Evolutionary conservation across 108 stramenopile genomes (phyloP), one percentile per base, ranked within the genome.

Genomic region (Cyclotella distinguenda): DNA sequence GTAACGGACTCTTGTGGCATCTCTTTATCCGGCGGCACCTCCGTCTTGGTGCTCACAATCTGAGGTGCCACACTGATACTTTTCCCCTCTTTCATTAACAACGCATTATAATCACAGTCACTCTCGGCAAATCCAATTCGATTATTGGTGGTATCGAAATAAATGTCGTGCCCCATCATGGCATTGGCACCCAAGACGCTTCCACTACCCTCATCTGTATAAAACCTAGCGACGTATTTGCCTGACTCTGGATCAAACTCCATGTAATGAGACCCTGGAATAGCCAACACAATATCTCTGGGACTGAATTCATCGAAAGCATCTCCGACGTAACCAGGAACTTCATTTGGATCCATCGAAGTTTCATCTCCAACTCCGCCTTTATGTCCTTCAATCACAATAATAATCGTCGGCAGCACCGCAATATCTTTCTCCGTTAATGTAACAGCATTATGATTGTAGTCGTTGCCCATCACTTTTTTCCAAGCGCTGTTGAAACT

Each of bases 81-180:
- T 42, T 22, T 36, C 32, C 64, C 72, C 64, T 74, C 72, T 4
- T 44, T 30, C 59, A 46, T 11, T 26, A 72, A 57, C 56, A 77
- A 51, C n/a, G 35, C 45, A 27, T 63, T 58, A 67, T 91, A 95
- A 62, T 93, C 87, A 72, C 95, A 95, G 43, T 83, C 48, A 54
- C 84, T 84, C 67, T 89, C 91, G 10, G 96, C 93, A 78, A 94
- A 97, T 45, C 98, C 98, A 22, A 98, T 67, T 7, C 84, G 67
- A 11, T 68, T 55, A 48, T 82, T 81, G 9, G 86, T 90, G 13
- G 67, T 43, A 68, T 98, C 95, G 51, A 98, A 96, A 49, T 88
- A 74, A 13, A 96, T 86, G 79, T 97, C 89, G 67, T 98, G 95
- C 45, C 93, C 95, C 76, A 87, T 85, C 87, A 98, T 97, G 33